Conservation (phyloP, 768 basidiomycete species). For the Hebeloma cylindrosporum region DNA sequence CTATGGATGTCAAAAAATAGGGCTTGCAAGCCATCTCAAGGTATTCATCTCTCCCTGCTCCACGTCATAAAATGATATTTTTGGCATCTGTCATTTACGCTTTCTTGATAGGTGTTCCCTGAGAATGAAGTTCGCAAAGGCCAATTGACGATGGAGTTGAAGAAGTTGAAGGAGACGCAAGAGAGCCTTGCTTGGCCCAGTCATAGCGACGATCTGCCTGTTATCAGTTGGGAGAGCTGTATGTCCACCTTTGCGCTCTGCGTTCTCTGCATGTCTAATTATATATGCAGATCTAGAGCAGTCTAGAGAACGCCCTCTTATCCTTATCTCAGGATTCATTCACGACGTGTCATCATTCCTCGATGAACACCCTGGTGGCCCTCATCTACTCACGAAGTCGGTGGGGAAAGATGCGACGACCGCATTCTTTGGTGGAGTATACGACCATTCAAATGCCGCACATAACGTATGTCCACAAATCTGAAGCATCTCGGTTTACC, state of each 20-base stretch:
- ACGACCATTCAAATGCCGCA: conserved; percentile 62
- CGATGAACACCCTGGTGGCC: conserved; percentile 91
- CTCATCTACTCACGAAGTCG: conserved; percentile 77
- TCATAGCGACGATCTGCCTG: conserved; percentile 70
- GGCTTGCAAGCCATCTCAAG: conserved; percentile 73
- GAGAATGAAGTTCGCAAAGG: conserved; percentile 77
- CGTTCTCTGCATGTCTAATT: conserved; percentile 7
- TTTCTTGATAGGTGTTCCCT: conserved; percentile 40
- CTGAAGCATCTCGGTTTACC: conserved; percentile 45
- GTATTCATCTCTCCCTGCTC: conserved; percentile 22
- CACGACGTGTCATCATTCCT: conserved; percentile 85
- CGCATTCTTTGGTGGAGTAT: conserved; percentile 84
- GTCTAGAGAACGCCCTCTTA: conserved; percentile 71
- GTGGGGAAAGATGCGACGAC: conserved; percentile 92
- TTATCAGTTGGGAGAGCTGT: conserved; percentile 89
- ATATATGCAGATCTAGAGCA: conserved; percentile 70
- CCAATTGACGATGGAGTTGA: conserved; percentile 91
- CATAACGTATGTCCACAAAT: conserved; percentile 38
- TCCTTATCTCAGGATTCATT: conserved; percentile 90
- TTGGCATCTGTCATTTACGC: background rate
- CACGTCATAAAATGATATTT: background rate
- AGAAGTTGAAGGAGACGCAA: conserved; percentile 77
- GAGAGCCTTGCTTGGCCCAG: conserved; percentile 80
- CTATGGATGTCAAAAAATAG: conserved; percentile 54
- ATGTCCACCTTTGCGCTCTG: conserved; percentile 25